Evolutionary conservation across 441 rosid genomes (phyloP), one percentile per base, ranked within the genome.

Genomic region (Biscutella laevigata): DNA sequence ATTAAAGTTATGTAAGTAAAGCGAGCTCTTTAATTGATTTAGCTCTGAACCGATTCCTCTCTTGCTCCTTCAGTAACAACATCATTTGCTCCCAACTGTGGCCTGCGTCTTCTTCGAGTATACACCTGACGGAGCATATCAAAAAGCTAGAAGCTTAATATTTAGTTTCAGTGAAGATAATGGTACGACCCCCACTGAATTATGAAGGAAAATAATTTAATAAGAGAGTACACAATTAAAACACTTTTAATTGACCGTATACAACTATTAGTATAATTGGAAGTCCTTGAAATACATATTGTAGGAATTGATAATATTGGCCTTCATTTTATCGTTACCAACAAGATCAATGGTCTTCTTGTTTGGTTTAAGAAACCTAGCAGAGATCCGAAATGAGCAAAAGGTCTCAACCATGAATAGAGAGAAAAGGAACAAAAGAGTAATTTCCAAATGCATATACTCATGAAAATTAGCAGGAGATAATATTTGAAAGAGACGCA

Each of bases 251-350:
- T n/a, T n/a, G n/a, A n/a, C n/a, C n/a, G n/a, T n/a, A n/a, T n/a
- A n/a, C n/a, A n/a, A n/a, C n/a, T n/a, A n/a, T n/a, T n/a, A n/a
- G n/a, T n/a, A n/a, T n/a, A n/a, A n/a, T n/a, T n/a, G n/a, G n/a
- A n/a, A n/a, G n/a, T n/a, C n/a, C n/a, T n/a, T n/a, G n/a, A n/a
- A n/a, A n/a, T n/a, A n/a, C n/a, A n/a, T n/a, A n/a, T n/a, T n/a
- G n/a, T n/a, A 88, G 66, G 91, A 92, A 38, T 85, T 74, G 70
- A 92, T 92, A 40, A 86, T 26, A 75, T 92, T 92, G 26, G 99
- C 97, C 73, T 88, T 92, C 97, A 88, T 84, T 64, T 84, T 88
- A 70, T 86, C 94, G 61, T 88, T 86, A 53, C 95, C 99, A 57
- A 92, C 99, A 64, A 92, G 95, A 81, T 92, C 97, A 42, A 84